These are phyloP conservation scores for Pseudogymnoascus sp. DNA, from an alignment of 2,329 filamentous ascomycete species.

Conservation along the genomic window DNA sequence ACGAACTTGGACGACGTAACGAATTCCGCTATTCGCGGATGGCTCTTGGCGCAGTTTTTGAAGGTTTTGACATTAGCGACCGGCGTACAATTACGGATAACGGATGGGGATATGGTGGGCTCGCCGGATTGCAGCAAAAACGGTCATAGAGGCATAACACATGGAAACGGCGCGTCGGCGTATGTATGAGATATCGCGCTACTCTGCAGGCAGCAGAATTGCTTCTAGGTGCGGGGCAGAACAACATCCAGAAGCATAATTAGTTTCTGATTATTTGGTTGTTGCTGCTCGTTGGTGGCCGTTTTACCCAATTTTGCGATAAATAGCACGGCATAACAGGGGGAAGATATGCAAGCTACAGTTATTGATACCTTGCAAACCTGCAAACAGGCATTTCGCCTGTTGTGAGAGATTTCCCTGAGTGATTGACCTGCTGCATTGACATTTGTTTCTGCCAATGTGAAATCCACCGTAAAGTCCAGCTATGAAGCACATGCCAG, in stretches of 20 bases:
- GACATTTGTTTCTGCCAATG: background rate
- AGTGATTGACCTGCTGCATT: background rate
- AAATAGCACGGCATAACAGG: constrained; percentile 3
- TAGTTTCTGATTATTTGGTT: background rate
- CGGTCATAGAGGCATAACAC: constrained; percentile 6
- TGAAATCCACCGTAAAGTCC: background rate
- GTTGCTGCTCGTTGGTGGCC: background rate
- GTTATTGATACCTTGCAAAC: background rate
- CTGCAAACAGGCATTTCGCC: background rate
- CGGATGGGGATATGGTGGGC: background rate
- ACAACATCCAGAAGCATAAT: background rate
- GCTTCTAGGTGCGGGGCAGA: background rate
- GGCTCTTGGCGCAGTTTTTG: constrained; percentile 5
- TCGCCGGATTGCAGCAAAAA: constrained; percentile 8
- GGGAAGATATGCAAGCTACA: background rate
- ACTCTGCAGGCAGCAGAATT: background rate
- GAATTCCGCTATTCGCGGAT: background rate
- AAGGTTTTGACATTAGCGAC: constrained; percentile 5
- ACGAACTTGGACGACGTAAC: constrained; percentile 3
- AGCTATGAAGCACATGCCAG: background rate
- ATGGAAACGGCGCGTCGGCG: constrained; percentile 1
- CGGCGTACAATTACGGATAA: constrained; percentile 9
- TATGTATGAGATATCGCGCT: constrained; percentile 5
- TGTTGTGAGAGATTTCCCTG: background rate
- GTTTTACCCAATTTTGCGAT: constrained; percentile 5